Base-by-base conservation (phyloP, 2,329 filamentous ascomycete genomes). In the Trichophyton schoenleinii region DNA sequence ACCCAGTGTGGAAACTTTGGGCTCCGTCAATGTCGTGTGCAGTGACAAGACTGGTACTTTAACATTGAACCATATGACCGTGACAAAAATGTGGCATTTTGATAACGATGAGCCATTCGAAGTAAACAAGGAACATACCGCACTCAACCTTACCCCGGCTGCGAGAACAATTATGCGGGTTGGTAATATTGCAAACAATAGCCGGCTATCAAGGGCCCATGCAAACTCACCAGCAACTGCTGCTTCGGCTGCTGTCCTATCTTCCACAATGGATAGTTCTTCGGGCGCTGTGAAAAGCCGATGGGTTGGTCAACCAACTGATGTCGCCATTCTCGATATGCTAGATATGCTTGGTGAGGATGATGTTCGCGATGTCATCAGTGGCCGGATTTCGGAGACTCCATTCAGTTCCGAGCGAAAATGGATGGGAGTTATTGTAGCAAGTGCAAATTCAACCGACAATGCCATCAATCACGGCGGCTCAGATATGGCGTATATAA, bases 21-120 rank as follows among this genome's bases (percentile, higher is more conserved):
- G 95, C 7, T 96, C 91, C n/a, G 94, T 99, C 63, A 99, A 97
- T 69, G 91, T 99, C n/a, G 90, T 99, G 5, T 99, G 95, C 77
- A 96, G 91, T 67, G 94, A 99, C 79, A 99, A 99, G 77, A 99
- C 94, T 49, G 90, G 92, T 36, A 99, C 94, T 1, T 78, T 99
- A 63, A 99, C 94, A 0, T 91, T 91, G 71, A 99, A 97, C 71
- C 94, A 99, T 71, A 97, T 99, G 94, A 95, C 94, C 0, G 91
- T 91, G 0, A 91, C 91, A 15, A 95, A 94, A 70, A 86, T 99
- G 79, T 99, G 94, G 94, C 89, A 92, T 71, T 95, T 95, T 72
- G 89, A 91, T 65, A 81, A 83, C 49, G 66, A 74, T 4, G 72
- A 77, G 61, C 81, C 83, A 5, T 78, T 84, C 41, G 81, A 85